Conservation (phyloP, 345 rosid genomes). For the Orychophragmus violaceus region DNA sequence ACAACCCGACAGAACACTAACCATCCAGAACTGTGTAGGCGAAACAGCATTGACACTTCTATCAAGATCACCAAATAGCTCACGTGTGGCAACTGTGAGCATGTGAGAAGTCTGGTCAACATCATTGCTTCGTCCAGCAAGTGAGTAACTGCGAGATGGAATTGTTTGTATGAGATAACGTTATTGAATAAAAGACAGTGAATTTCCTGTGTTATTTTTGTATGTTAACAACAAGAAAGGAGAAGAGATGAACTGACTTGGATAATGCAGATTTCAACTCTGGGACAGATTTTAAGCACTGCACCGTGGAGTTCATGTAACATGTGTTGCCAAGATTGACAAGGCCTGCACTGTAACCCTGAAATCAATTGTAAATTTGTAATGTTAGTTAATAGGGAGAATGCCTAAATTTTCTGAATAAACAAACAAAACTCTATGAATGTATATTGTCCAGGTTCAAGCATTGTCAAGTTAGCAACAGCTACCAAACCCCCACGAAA, state of each 20-base stretch:
- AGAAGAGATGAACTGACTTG: constrained; percentile 38
- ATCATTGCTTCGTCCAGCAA: constrained; percentile 55
- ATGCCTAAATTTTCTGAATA: neutral
- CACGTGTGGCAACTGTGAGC: constrained; percentile 91
- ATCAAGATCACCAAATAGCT: constrained; percentile 79
- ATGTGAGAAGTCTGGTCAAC: constrained; percentile 90
- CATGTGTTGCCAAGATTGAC: constrained; percentile 94
- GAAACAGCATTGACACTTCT: constrained; percentile 89
- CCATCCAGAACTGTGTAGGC: constrained; percentile 98
- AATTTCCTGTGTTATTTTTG: neutral
- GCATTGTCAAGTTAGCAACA: neutral
- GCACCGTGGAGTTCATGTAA: constrained; percentile 96
- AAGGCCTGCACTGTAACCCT: constrained; percentile 97
- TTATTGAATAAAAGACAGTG: neutral
- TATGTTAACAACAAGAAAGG: neutral
- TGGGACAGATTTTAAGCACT: constrained; percentile 96
- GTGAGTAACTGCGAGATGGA: constrained; percentile 56
- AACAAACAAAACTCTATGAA: constrained; percentile 6
- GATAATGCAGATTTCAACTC: constrained; percentile 83
- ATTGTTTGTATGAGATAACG: neutral
- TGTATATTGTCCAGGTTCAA: neutral
- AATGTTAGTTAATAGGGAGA: neutral
- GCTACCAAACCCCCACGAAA: neutral
- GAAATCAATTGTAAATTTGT: constrained; percentile 16
- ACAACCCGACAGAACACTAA: constrained; percentile 25